phyloP scores from a whole-genome alignment of 768 basidiomycete genomes.

The Tubosaeta sp. region DNA sequence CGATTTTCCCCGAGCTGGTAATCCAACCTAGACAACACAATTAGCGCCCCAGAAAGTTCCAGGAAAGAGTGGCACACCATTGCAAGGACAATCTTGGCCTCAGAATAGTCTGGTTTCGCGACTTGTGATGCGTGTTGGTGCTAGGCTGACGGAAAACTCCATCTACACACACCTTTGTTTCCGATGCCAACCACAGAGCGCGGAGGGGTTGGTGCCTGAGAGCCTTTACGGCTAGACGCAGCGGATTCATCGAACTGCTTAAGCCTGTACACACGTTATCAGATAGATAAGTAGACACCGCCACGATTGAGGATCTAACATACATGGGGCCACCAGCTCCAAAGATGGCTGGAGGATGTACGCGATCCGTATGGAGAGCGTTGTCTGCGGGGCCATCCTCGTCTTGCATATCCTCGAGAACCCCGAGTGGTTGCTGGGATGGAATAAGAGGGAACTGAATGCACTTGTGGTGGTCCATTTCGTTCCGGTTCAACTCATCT shows the following conservation, averaged over 20 bases:
- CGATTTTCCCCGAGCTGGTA: slow-evolving; percentile 98
- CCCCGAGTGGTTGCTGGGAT: slow-evolving; percentile 11
- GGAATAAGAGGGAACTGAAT: slow-evolving; percentile 10
- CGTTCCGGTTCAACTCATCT: background rate
- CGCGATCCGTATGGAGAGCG: slow-evolving; percentile 11
- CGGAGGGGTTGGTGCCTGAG: slow-evolving; percentile 75
- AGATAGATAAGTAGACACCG: background rate
- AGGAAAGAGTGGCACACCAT: slow-evolving; percentile 55
- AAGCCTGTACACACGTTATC: slow-evolving; percentile 42
- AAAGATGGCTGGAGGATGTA: slow-evolving; percentile 52
- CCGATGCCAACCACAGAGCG: slow-evolving; percentile 85
- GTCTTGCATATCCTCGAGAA: slow-evolving; percentile 27
- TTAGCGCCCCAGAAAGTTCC: background rate
- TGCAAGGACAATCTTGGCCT: slow-evolving; percentile 96
- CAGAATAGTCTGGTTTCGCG: slow-evolving; percentile 96
- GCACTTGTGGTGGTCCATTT: slow-evolving; percentile 16
- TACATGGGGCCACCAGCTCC: slow-evolving; percentile 77
- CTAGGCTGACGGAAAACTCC: background rate
- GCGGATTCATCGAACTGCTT: slow-evolving; percentile 78
- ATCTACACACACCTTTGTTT: slow-evolving; percentile 59
- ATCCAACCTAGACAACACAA: slow-evolving; percentile 61
- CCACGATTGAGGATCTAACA: slow-evolving; percentile 17
- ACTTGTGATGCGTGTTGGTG: slow-evolving; percentile 41
- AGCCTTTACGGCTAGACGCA: slow-evolving; percentile 63
- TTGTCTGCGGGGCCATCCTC: slow-evolving; percentile 12